phyloP scores from a whole-genome alignment of 306 rosid genomes.

The Leucaena leucocephala region DNA sequence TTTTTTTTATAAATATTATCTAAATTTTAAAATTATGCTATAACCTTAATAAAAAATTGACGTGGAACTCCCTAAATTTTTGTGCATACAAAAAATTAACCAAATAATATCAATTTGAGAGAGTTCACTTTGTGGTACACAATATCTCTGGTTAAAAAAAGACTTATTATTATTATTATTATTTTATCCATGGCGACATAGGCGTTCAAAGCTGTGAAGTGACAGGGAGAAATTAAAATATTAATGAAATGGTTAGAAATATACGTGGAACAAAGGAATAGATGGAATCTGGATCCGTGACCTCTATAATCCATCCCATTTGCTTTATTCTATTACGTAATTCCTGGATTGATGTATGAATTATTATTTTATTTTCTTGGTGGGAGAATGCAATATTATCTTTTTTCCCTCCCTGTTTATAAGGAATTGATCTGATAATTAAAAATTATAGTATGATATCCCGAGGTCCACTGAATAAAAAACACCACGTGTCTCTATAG shows the following conservation, averaged over 20 bases:
- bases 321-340: neutral
- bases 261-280: neutral
- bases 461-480: too few species aligned
- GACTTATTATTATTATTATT: neutral
- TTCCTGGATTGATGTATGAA: neutral
- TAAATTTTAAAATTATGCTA: too few species aligned
- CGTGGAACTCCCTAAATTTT: too few species aligned
- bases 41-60: too few species aligned
- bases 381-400: neutral
- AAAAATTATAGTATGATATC: neutral
- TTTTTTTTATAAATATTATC: too few species aligned
- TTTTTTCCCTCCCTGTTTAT: neutral
- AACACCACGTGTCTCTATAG: too few species aligned
- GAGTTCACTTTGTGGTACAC: neutral
- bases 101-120: neutral
- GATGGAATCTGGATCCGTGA: neutral
- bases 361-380: neutral
- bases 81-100: too few species aligned
- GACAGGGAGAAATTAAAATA: neutral
- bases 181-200: neutral
- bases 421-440: neutral
- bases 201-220: neutral
- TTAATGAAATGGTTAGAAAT: neutral
- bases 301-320: neutral
- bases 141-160: neutral